Evolutionary conservation across 768 basidiomycete genomes (phyloP), one percentile per base, ranked within the genome.

Genomic region (Termitomyces sp.): DNA sequence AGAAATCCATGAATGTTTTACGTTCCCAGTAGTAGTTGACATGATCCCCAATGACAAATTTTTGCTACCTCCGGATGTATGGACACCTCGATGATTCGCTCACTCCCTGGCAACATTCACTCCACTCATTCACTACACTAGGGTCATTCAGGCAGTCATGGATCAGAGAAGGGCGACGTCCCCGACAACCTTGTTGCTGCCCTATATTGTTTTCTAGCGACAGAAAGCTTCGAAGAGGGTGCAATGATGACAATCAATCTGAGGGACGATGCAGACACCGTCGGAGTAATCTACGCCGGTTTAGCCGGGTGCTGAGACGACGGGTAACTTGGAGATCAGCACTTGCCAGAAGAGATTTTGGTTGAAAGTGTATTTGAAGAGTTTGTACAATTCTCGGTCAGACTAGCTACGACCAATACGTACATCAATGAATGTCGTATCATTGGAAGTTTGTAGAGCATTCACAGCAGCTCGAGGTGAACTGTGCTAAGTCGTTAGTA

Each of bases 81-180:
- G 77, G 77, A 79, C 59, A 80, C 77, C 1, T 76, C 74, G 36
- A 78, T 77, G 77, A 72, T 72, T 22, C 72, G 77, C 76, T 7
- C 66, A 69, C 6, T 78, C 78, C 10, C 61, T 80, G 43, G 68
- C 72, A 16, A 70, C 71, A 1, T 72, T 63, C 62, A 63, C 58
- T 30, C 58, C 63, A 35, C n/a, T n/a, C 71, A 1, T 72, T 63
- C 62, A 63, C 58, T 30, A 57, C 63, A 35, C 55, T 58, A 46
- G 6, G 22, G 22, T 14, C 22, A 24, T 20, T 20, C 32, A 3
- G 26, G 9, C 4, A 12, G 13, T 9, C 24, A n/a, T 42, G 26
- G 16, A 42, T n/a, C 56, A 24, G 24, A 14, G 6, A 50, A 58
- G 20, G 64, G 64, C 2, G 60, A 73, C 56, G 76, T 78, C 20